These are phyloP conservation scores for Trichothecium roseum DNA, from an alignment of 2,329 filamentous ascomycete species.

Conservation along the genomic window DNA sequence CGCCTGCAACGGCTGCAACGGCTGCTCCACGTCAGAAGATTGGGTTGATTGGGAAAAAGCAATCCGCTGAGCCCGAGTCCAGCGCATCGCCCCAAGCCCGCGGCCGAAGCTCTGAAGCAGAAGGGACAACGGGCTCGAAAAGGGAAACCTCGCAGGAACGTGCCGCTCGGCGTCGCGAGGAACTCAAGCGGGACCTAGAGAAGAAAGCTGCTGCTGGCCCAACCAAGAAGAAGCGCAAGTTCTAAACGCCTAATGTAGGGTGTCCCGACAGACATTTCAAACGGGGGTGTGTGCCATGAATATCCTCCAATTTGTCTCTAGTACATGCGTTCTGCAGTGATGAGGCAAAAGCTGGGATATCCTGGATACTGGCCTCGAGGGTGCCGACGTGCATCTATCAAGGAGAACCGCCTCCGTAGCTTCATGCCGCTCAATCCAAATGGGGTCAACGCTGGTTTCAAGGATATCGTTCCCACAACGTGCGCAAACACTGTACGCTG, in stretches of 20 bases:
- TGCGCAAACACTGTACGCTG: too few species aligned
- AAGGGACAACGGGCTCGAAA: too few species aligned
- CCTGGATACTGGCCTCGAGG: too few species aligned
- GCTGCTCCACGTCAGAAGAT: constrained; percentile 10
- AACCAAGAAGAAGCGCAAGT: constrained; percentile 45
- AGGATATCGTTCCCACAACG: too few species aligned
- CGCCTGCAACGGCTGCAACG: constrained; percentile 2
- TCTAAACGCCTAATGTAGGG: constrained; percentile 19
- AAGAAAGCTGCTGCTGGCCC: constrained; percentile 38
- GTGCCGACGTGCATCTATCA: too few species aligned
- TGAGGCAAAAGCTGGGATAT: not conserved
- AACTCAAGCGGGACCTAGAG: constrained; percentile 39
- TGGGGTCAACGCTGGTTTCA: too few species aligned
- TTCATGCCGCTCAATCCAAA: too few species aligned
- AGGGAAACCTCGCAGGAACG: constrained; percentile 34
- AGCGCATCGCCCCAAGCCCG: constrained; percentile 6
- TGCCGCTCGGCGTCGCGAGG: constrained; percentile 39
- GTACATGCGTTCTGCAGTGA: too few species aligned
- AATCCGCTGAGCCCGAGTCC: constrained; percentile 4
- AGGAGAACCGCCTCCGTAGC: too few species aligned
- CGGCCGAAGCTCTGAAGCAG: constrained; percentile 8
- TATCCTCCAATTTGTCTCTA: too few species aligned
- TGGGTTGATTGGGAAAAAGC: constrained; percentile 23
- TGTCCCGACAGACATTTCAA: too few species aligned
- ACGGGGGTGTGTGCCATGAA: too few species aligned